Base-by-base conservation (phyloP, 305 asterid species). In the Plantago coronopus region DNA sequence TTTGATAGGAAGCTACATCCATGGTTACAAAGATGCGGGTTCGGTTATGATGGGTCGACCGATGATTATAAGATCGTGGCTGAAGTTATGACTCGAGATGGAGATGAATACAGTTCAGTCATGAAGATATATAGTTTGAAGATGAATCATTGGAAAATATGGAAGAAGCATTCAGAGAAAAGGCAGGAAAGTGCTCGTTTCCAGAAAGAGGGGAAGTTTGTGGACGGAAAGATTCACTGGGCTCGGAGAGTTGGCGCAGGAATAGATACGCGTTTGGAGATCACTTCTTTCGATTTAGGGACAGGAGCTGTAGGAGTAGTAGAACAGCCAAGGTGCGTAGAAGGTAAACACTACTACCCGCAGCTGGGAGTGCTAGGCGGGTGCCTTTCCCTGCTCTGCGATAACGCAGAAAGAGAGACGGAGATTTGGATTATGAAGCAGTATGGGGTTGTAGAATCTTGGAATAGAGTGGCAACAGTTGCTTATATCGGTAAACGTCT, bases 191-290 rank as follows among this genome's bases (percentile, higher is more conserved):
- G 20, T 21, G 14, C 19, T 49, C 58, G 60, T 1, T 65, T 63
- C 14, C 61, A 54, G 16, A 65, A 48, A 17, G 48, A 27, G 5
- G 80, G 77, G 27, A 60, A 20, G 55, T 76, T 67, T 69, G 78
- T 44, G 2, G 49, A 71, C 61, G 84, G 83, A 45, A 79, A 59
- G 59, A 82, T 83, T 44, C 82, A 83, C 13, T 83, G 89, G 86
- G 18, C 3, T 1, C 22, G 42, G 7, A 18, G 2, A 10, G 25
- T 4, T 11, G 23, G 13, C 14, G 14, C 0, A 12, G 46, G 50
- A 15, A 4, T 27, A 2, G 8, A n/a, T 38, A 13, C 9, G 15
- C 12, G 4, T 34, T 61, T 47, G 67, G 72, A 29, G 5, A 72
- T 76, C 20, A 43, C 65, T 27, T 72, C 68, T 0, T 72, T 76